Conservation (phyloP, 2,329 filamentous ascomycete species). For the Ilyonectria mors-panacis region DNA sequence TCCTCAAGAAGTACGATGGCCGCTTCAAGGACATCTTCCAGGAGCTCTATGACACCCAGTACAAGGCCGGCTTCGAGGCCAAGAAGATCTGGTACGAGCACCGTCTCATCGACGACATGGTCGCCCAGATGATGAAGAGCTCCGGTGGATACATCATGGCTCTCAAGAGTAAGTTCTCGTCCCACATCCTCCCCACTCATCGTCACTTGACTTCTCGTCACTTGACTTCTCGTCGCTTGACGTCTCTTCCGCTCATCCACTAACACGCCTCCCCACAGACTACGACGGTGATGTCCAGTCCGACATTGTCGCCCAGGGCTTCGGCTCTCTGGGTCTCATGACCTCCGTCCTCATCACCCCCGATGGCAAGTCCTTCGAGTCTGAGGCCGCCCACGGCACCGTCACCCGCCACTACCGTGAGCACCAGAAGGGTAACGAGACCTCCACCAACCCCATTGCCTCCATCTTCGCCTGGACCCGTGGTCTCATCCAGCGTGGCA, state of each 20-base stretch:
- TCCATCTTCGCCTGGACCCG: conserved; percentile 99
- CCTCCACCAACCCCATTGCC: conserved; percentile 98
- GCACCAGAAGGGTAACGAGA: conserved; percentile 98
- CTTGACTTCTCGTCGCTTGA: neutral
- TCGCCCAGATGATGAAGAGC: conserved; percentile 99
- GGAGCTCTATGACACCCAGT: conserved; percentile 90
- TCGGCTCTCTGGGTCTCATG: conserved; percentile 98
- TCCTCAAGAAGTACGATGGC: conserved; percentile 98
- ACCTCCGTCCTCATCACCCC: conserved; percentile 97
- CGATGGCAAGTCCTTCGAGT: conserved; percentile 96
- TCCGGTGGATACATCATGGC: conserved; percentile 97
- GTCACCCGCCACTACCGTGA: conserved; percentile 99
- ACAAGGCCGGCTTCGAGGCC: conserved; percentile 90
- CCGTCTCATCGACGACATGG: conserved; percentile 99
- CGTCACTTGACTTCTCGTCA: conserved; percentile 23
- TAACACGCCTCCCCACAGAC: conserved; percentile 73
- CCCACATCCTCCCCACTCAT: neutral
- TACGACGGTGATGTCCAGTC: conserved; percentile 99
- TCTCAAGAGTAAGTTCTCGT: conserved; percentile 84
- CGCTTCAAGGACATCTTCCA: conserved; percentile 99
- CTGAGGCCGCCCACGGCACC: conserved; percentile 97
- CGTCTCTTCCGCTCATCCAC: conserved; percentile 1
- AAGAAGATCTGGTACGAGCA: conserved; percentile 99
- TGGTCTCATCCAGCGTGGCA: conserved; percentile 91
- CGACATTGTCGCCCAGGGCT: conserved; percentile 97